Base-by-base conservation (phyloP, 179 eudicot genomes). In the Spergularia azorica region DNA sequence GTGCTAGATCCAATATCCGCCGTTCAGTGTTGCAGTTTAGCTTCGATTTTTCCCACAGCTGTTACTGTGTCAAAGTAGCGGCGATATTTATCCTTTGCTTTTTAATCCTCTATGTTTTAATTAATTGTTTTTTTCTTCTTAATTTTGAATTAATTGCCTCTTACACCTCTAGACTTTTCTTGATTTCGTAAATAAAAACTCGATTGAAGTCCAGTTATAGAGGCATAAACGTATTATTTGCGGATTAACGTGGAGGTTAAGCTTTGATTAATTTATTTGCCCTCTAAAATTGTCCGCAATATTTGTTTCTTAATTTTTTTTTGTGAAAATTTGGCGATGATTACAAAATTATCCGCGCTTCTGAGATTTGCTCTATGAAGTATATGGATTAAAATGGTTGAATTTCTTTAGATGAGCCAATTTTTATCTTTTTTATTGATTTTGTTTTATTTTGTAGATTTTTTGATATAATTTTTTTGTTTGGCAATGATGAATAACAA, bases 381-480 rank as follows among this genome's bases (percentile, higher is more conserved):
- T 61, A 76, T 18, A 76, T 51, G 78, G 36, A n/a, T 36, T 43
- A 74, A 60, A 65, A 84, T 82, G 90, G 87, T 82, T 88, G 88
- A 85, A 85, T 85, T 88, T 88, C 86, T 88, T 86, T 57, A 82
- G 82, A 84, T 86, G 88, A 86, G 87, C 90, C 81, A 6, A 0
- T 52, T 21, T 66, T 13, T 16, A 46, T 1, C 3, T 16, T 17
- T 46, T 6, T 11, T 5, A 46, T 7, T 0, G 16, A 2, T 51
- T 26, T 63, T 51, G 56, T 0, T 16, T 16, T 15, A 15, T 58
- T 20, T 52, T 52, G 2, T 26, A 26, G 32, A 26, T 26, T 26
- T 26, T 26, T 26, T 26, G n/a, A 26, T 26, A 26, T 26, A 43
- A 16, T 11, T 38, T 57, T 39, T 4, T 62, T 1, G 0, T 63